Evolutionary conservation across 2,329 filamentous ascomycete genomes (phyloP), one percentile per base, ranked within the genome.

Genomic region (Bisporella sp.): DNA sequence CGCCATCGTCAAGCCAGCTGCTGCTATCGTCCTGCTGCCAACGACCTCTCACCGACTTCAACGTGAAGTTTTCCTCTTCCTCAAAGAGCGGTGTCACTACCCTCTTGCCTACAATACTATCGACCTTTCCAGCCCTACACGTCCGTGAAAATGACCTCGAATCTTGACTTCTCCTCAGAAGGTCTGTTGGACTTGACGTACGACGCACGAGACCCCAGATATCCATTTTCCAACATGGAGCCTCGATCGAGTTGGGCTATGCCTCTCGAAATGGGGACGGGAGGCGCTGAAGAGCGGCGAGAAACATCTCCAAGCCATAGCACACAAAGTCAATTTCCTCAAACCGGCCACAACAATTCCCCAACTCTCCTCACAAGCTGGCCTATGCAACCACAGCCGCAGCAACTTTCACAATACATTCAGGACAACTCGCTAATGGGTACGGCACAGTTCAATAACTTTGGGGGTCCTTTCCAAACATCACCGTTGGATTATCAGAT

Each of bases 151-250:
- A 77, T 77, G 80, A 76, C 74, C 57, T 65, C 64, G 56, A 64
- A 65, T 69, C 76, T 78, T 72, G 77, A 82, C 65, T 84, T 79
- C 71, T 76, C 76, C 68, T 75, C 76, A 70, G 78, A 83, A 67
- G 77, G 73, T 65, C 74, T 84, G 64, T 65, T 84, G 64, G 79
- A 83, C 64, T 72, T 83, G 64, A 75, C 73, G 58, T 83, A 76
- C 69, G 77, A 83, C 66, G 74, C 74, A 62, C 73, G 75, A 69
- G 73, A 78, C 59, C 74, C 60, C 49, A 57, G 75, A 64, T 79
- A 78, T 63, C 73, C 75, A 72, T 67, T 72, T 71, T 71, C 66
- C 56, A 69, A 67, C 52, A 68, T 68, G 63, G 60, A 65, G 61
- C 61, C 65, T 61, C 62, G 64, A 29, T 57, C 60, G 43, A 63